Base-by-base conservation (phyloP, 1,284 basidiomycete species). In the Ganoderma sinense region DNA sequence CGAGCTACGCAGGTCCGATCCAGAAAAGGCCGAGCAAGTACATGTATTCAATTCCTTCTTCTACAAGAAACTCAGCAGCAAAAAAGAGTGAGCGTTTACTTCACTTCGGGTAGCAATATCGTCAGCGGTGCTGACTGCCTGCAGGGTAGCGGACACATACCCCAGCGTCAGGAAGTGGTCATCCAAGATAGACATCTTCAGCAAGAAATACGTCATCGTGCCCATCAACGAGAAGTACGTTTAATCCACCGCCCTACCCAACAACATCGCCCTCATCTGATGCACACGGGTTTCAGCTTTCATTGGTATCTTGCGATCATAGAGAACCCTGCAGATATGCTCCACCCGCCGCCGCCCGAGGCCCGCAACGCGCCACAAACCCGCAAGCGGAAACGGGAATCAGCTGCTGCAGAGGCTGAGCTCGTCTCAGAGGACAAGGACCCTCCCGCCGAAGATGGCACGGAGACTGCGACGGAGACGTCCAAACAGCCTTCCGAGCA, bases 301-400 rank as follows among this genome's bases (percentile, higher is more conserved):
- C 98, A 99, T 82, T 99, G 98, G 98, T 99, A 98, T 80, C 87
- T 99, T 29, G 97, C 95, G 8, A 90, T 99, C 73, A 97, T 99
- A 74, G 93, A 91, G 80, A 92, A 94, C 70, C 97, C 98, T 0
- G 88, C 88, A 64, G 82, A 89, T 74, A 82, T 88, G 43, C 82
- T 94, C 5, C 77, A 79, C 63, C 85, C 86, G 8, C 84, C 84
- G 3, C 80, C 84, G 23, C 78, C 79, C 20, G 71, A 74, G 40
- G 76, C 75, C 43, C 69, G 64, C 39, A 56, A 70, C 67, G 69
- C 71, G 71, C 71, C 66, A 36, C 74, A 77, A 64, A 83, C 79
- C 26, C 78, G 78, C 58, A 78, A 79, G 75, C 76, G 76, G 69
- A 81, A 78, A 68, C 75, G 77, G 16, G 76, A 76, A 6, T 69